Percentiles rank a stretch among this genome's conserved stretches.
These are phyloP conservation scores for Calcarisporium arbuscula DNA, from an alignment of 2,329 filamentous ascomycete species.

Conservation along the genomic window DNA sequence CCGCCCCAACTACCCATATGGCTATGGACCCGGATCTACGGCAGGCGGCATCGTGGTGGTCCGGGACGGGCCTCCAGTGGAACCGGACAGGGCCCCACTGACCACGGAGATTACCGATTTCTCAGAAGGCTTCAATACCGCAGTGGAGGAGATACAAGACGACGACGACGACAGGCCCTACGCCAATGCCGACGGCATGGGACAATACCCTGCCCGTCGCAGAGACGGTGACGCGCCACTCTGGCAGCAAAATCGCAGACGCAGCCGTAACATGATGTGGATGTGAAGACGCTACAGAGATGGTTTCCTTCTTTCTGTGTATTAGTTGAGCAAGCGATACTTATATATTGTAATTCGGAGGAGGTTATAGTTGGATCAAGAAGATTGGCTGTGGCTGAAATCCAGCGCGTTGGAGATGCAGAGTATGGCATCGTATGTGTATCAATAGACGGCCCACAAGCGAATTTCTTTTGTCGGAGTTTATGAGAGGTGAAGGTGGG, in stretches of 20 bases:
- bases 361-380: too few relatives aligned
- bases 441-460: too few relatives aligned
- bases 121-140: conserved; percentile 34
- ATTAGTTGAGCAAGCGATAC: too few relatives aligned
- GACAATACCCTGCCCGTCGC: conserved; percentile 15
- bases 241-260: conserved; percentile 49
- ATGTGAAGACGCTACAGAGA: conserved; percentile 22
- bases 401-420: too few relatives aligned
- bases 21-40: neutral
- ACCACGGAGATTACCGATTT: conserved; percentile 39
- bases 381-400: too few relatives aligned
- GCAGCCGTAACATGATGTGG: conserved; percentile 42
- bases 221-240: conserved; percentile 33
- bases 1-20: too few relatives aligned
- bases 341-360: too few relatives aligned
- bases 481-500: too few relatives aligned
- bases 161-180: conserved; percentile 17
- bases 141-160: conserved; percentile 30
- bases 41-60: conserved; percentile 12
- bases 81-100: conserved; percentile 32
- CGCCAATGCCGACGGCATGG: conserved; percentile 11
- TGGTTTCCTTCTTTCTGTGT: neutral
- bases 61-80: conserved; percentile 18
- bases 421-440: too few relatives aligned
- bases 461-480: too few relatives aligned